phyloP scores from a whole-genome alignment of 352 stramenopile genomes.

The Globisporangium nunn region DNA sequence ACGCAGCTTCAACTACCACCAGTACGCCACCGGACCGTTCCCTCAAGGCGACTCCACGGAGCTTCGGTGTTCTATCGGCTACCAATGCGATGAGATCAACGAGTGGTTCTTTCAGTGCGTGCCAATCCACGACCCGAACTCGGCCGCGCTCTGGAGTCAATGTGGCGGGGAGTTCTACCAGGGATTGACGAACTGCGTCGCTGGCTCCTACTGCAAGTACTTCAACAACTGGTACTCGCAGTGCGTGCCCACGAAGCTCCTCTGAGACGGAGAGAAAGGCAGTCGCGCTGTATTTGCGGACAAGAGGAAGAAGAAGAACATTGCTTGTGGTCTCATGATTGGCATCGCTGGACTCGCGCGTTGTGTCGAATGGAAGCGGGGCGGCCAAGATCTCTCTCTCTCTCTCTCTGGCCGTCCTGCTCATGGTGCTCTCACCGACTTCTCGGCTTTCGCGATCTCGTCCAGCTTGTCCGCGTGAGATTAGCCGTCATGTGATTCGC shows the following conservation, averaged over 20 bases:
- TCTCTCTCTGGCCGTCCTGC: no score
- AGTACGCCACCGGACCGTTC: constrained; percentile 13
- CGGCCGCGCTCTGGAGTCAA: constrained; percentile 20
- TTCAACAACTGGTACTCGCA: constrained; percentile 41
- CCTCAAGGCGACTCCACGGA: constrained; percentile 11
- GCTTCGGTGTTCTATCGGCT: constrained; percentile 17
- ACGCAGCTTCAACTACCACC: constrained; percentile 20
- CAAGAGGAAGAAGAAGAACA: no score
- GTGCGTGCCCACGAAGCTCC: constrained; percentile 20
- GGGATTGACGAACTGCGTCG: constrained; percentile 13
- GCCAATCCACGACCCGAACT: constrained; percentile 6
- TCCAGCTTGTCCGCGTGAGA: no score
- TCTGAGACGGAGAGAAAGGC: background rate
- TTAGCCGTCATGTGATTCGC: no score
- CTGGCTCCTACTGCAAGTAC: constrained; percentile 20
- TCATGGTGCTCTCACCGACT: no score
- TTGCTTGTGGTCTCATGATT: no score
- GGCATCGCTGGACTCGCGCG: no score
- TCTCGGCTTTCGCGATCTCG: no score
- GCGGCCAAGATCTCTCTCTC: no score
- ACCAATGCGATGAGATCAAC: constrained; percentile 26
- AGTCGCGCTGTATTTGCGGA: no score
- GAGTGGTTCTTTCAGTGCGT: constrained; percentile 31
- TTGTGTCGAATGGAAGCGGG: no score
- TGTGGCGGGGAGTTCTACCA: constrained; percentile 15